A percentile compares a stretch with the other conserved stretches of the same genome.
These are phyloP conservation scores for Lecanicillium sp. DNA, from an alignment of 2,329 filamentous ascomycete genomes.

Conservation along the genomic window DNA sequence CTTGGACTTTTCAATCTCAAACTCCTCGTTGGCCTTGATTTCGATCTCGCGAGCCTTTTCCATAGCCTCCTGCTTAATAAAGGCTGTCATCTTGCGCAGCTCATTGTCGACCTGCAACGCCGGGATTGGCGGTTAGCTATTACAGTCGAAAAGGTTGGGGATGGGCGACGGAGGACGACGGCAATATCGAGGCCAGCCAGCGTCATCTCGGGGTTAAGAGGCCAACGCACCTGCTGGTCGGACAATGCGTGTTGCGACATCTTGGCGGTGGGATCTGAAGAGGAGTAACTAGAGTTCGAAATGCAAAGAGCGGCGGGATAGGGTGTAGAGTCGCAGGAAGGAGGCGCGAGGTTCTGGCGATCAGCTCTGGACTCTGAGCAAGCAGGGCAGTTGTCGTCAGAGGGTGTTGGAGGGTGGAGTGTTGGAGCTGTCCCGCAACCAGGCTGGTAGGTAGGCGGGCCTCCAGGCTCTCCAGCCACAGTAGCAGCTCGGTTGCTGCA, in stretches of 20 bases:
- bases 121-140: constrained; percentile 7
- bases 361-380: constrained; percentile 3
- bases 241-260: constrained; percentile 98
- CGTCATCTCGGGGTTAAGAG: constrained; percentile 9
- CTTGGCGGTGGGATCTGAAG: constrained; percentile 33
- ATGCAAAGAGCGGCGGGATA: neutral
- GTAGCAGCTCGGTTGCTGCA: neutral
- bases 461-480: constrained; percentile 3
- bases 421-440: constrained; percentile 4
- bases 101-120: constrained; percentile 76
- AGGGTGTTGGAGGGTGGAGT: constrained; percentile 7
- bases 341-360: constrained; percentile 4
- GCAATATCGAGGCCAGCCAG: neutral
- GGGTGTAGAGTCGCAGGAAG: neutral
- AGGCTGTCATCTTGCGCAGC: constrained; percentile 99
- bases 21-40: constrained; percentile 98
- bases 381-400: constrained; percentile 8
- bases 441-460: neutral
- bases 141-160: constrained; percentile 4
- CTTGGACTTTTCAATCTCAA: constrained; percentile 98
- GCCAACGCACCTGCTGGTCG: constrained; percentile 75
- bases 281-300: constrained; percentile 1
- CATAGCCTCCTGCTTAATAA: constrained; percentile 96
- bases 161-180: constrained; percentile 3
- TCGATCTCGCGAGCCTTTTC: constrained; percentile 97